Evolutionary conservation across 208 protist genomes (phyloP), one percentile per base, ranked within the genome.

Genomic region (Trypanosoma avium): DNA sequence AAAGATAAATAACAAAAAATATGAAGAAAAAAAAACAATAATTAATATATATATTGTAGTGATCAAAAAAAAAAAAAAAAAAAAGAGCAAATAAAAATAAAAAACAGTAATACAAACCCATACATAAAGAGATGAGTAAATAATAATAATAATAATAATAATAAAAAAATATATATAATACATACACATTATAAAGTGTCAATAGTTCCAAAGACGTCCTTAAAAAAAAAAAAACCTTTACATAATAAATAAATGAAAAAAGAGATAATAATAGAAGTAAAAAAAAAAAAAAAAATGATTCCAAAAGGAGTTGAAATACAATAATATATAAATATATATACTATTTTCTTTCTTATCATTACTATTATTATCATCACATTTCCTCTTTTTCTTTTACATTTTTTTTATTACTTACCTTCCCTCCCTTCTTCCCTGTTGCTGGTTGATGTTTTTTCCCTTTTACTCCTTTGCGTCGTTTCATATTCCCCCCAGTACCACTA

Each of bases 211-310:
- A n/a, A n/a, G n/a, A n/a, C n/a, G n/a, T n/a, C n/a, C n/a, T n/a
- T n/a, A n/a, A 61, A 12, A 69, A 27, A 69, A 27, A 47, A 50
- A 69, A 26, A 69, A 61, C 7, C 30, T 22, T 49, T 42, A 61
- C 3, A 58, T 22, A 21, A 61, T 36, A 8, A 61, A 9, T 58
- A 10, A 13, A 61, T 59, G 26, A 61, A 66, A 66, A 66, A 58
- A 22, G 17, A 6, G 9, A 55, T 24, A 67, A 24, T 19, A 5
- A 67, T 24, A 15, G n/a, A 17, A 6, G 29, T 61, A 69, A 45
- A 69, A 69, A 53, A 27, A 60, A 67, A 67, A 8, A 42, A 42
- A 22, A 40, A 47, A 29, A 24, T n/a, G n/a, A n/a, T n/a, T n/a
- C n/a, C n/a, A n/a, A n/a, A n/a, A n/a, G n/a, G n/a, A n/a, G n/a